phyloP scores from a whole-genome alignment of 2,329 filamentous ascomycete genomes.

The Colletotrichum sublineola region DNA sequence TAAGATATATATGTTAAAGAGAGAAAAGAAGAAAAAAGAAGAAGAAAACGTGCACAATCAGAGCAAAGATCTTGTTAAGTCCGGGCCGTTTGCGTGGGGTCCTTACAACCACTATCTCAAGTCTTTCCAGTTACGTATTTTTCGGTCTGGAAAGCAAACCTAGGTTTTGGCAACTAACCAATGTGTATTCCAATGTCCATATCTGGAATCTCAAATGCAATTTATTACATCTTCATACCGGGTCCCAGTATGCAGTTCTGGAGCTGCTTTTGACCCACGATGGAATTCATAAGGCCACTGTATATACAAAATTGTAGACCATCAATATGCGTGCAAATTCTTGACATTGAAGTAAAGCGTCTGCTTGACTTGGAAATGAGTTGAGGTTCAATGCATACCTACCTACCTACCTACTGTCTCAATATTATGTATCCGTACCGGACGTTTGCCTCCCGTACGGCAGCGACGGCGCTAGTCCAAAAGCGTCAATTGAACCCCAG shows the following conservation, averaged over 20 bases:
- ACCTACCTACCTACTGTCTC: background rate
- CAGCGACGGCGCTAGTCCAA: slow-evolving; percentile 38
- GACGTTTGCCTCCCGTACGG: slow-evolving; percentile 29
- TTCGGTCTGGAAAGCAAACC: background rate
- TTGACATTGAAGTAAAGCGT: background rate
- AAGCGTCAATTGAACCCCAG: slow-evolving; percentile 24
- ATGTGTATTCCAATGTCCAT: no score
- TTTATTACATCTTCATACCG: background rate
- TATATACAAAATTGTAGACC: background rate
- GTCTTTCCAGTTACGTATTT: background rate
- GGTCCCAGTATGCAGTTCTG: no score
- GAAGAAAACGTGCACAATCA: background rate
- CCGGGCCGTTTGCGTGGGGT: background rate
- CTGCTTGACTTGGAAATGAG: background rate
- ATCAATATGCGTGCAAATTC: background rate
- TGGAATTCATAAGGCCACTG: background rate
- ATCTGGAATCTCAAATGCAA: background rate
- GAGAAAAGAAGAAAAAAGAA: no score
- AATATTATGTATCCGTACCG: slow-evolving; percentile 28
- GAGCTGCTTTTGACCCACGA: background rate
- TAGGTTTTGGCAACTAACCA: background rate
- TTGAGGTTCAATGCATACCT: background rate
- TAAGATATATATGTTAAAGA: background rate
- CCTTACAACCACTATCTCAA: background rate
- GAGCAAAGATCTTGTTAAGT: background rate